Evolutionary conservation across 805 yeast species (phyloP), one percentile per base, ranked within the genome.

Genomic region (Nadsonia fulvescens): DNA sequence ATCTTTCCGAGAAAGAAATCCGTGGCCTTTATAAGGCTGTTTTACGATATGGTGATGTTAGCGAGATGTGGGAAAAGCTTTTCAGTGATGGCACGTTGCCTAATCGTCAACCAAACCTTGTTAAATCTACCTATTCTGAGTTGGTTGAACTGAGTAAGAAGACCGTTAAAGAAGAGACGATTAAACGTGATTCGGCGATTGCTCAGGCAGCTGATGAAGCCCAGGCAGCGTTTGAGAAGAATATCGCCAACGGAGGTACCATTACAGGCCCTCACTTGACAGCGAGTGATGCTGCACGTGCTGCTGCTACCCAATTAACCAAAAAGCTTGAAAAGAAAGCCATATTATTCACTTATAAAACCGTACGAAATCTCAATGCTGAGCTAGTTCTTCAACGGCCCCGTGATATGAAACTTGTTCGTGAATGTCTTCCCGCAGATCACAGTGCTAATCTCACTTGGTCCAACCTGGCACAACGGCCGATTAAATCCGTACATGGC

Each of bases 1-100:
- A 66, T 24, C 58, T 89, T 35, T 70, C 77, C 2, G 98, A 89
- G 39, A 67, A 75, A 39, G 96, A 89, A 43, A 61, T 83, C 24
- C 66, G 98, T 41, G 74, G 76, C 12, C 61, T 89, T 11, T 89
- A 86, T 53, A 65, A 79, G 39, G 72, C 92, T 2, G 69, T 86
- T 26, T 55, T 86, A 40, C 65, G 77, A 35, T 64, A 66, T 36
- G 99, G 99, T 33, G 82, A 81, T 40, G 56, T 89, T 31, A 49
- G 51, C 5, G 47, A 66, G 5, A 65, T 65, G 44, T 76, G 93
- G 75, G 92, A 81, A 34, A 78, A 72, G 35, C 59, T 89, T 27
- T 77, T 81, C 32, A 79, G 75, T 29, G 96, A 89, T 42, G 94
- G 94, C 13, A 71, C 83, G 14, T 56, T 89, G 26, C 70, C 93